Percentiles rank a stretch among this genome's conserved stretches.
These are phyloP conservation scores for Barnettozyma sp. DNA, from an alignment of 805 yeast species.

Conservation along the genomic window DNA sequence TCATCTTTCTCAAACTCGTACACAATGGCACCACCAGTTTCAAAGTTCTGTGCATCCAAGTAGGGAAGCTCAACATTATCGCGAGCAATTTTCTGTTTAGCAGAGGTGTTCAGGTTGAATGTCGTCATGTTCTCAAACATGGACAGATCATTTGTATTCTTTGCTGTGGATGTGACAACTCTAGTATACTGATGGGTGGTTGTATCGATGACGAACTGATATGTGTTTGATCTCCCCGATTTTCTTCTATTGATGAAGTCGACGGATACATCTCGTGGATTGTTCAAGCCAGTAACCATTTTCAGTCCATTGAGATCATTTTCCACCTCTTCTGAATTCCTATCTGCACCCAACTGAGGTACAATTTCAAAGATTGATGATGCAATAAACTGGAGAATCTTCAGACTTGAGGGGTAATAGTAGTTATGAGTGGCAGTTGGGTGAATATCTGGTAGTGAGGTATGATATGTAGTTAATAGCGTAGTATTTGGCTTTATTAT, in stretches of 20 bases:
- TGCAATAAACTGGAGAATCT: conserved; percentile 61
- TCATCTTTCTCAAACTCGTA: conserved; percentile 95
- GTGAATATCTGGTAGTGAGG: conserved; percentile 32
- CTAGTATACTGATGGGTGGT: conserved; percentile 35
- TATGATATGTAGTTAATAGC: conserved; percentile 43
- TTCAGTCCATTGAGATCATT: conserved; percentile 32
- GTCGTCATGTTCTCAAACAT: conserved; percentile 74
- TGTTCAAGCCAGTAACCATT: conserved; percentile 49
- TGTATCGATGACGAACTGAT: conserved; percentile 48
- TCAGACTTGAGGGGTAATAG: conserved; percentile 47
- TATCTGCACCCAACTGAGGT: conserved; percentile 31
- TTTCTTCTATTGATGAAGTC: conserved; percentile 65
- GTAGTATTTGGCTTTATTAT: conserved; percentile 41
- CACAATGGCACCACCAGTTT: conserved; percentile 88
- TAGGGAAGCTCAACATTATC: conserved; percentile 90
- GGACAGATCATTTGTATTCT: conserved; percentile 40
- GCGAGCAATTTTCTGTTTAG: conserved; percentile 67
- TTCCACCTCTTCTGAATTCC: conserved; percentile 45
- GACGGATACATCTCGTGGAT: conserved; percentile 34
- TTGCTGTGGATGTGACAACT: conserved; percentile 20
- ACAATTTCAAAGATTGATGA: conserved; percentile 60
- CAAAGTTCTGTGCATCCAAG: conserved; percentile 76
- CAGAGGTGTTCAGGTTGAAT: conserved; percentile 71
- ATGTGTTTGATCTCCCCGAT: conserved; percentile 71
- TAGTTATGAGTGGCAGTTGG: conserved; percentile 10